Evolutionary conservation across 2,329 filamentous ascomycete species (phyloP).

Genomic region (Aspergillus sp.): DNA sequence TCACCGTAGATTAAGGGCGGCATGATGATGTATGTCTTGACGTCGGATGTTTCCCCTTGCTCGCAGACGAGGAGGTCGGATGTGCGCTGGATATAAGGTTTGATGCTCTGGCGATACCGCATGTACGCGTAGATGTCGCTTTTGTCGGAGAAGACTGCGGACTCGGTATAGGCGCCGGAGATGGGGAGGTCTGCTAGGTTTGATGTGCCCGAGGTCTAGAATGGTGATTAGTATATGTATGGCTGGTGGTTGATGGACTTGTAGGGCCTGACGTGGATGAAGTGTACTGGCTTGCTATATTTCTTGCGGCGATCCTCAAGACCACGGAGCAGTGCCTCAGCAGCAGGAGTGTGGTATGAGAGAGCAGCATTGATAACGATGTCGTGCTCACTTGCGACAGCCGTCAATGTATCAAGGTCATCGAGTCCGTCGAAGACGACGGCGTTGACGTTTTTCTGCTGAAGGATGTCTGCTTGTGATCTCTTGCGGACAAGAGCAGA

Average conservation of each 20-base stretch:
- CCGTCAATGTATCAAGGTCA: slow-evolving; percentile 11
- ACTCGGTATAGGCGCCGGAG: slow-evolving; percentile 29
- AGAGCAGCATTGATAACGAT: slow-evolving; percentile 48
- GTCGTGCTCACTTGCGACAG: slow-evolving; percentile 17
- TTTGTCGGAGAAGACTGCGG: slow-evolving; percentile 43
- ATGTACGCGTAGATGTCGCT: slow-evolving; percentile 48
- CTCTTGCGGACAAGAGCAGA: not conserved
- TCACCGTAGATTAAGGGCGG: slow-evolving; percentile 50
- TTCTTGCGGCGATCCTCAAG: slow-evolving; percentile 40
- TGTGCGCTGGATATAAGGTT: slow-evolving; percentile 46
- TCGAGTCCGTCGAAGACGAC: slow-evolving; percentile 17
- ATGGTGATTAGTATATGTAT: not conserved
- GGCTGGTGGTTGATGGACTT: too few relatives aligned
- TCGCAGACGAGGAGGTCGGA: slow-evolving; percentile 48
- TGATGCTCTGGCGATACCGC: slow-evolving; percentile 35
- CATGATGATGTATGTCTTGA: slow-evolving; percentile 51
- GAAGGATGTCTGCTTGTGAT: not conserved
- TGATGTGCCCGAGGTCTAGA: slow-evolving; percentile 12
- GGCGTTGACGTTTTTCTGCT: slow-evolving; percentile 4
- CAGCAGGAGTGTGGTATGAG: slow-evolving; percentile 40
- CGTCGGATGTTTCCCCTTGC: slow-evolving; percentile 37
- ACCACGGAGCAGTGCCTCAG: slow-evolving; percentile 45
- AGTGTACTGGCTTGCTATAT: slow-evolving; percentile 37
- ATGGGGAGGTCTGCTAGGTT: slow-evolving; percentile 44
- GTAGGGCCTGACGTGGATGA: slow-evolving; percentile 37